A percentile compares a stretch with the other conserved stretches of the same genome.
Conservation (phyloP, 805 yeast species). For the Metschnikowia similis region DNA sequence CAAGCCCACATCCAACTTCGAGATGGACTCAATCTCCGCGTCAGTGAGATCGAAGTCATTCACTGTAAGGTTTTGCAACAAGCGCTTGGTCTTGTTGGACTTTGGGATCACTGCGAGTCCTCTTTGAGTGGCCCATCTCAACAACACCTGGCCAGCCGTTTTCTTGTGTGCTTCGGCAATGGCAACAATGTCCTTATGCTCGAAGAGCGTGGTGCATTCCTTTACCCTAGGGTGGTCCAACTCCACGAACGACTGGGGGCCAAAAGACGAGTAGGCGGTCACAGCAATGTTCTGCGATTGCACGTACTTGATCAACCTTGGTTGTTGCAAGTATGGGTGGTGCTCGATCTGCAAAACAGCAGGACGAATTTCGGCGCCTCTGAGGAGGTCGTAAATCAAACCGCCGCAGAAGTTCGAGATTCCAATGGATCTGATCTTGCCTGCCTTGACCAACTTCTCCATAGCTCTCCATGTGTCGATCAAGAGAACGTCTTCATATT, state of each 20-base stretch:
- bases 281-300: constrained; percentile 16
- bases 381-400: constrained; percentile 62
- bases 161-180: constrained; percentile 16
- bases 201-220: constrained; percentile 14
- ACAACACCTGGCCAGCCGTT: constrained; percentile 18
- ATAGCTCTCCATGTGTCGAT: constrained; percentile 73
- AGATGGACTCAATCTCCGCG: constrained; percentile 42
- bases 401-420: constrained; percentile 74
- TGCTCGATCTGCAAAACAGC: constrained; percentile 85
- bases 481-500: constrained; percentile 63
- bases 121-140: constrained; percentile 21
- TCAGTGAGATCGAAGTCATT: constrained; percentile 19
- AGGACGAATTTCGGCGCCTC: constrained; percentile 67
- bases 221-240: constrained; percentile 18
- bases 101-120: constrained; percentile 20
- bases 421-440: constrained; percentile 73
- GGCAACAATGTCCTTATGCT: constrained; percentile 12
- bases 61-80: constrained; percentile 19
- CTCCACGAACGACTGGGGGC: constrained; percentile 20
- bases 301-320: constrained; percentile 31
- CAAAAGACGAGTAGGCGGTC: constrained; percentile 21
- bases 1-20: constrained; percentile 58
- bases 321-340: constrained; percentile 85
- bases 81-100: constrained; percentile 19
- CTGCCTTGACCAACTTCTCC: constrained; percentile 60